Percentiles rank a stretch among this genome's conserved stretches.
Evolutionary conservation across 2,329 filamentous ascomycete genomes (phyloP).

Genomic region (Chrysoporthe austroafricana): DNA sequence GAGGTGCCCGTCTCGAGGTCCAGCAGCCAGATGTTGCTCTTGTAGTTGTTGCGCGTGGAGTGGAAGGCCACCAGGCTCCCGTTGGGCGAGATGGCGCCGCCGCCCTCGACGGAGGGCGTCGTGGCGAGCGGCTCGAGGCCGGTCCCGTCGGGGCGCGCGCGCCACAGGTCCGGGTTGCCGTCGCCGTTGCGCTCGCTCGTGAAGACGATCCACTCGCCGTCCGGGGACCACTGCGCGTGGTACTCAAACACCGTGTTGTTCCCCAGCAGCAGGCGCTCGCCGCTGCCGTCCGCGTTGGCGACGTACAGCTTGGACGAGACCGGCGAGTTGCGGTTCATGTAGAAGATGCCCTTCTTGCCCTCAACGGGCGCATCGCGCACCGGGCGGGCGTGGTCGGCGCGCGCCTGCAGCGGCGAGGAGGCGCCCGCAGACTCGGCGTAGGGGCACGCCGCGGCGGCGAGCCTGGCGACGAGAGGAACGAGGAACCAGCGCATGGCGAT

Average conservation of each 20-base stretch:
- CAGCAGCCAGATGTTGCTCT: constrained; percentile 45
- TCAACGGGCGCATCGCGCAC: background rate
- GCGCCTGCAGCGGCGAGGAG: background rate
- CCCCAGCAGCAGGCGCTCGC: constrained; percentile 40
- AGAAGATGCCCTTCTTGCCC: constrained; percentile 24
- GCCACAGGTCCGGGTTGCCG: constrained; percentile 47
- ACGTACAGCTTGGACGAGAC: constrained; percentile 32
- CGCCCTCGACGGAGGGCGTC: constrained; percentile 43
- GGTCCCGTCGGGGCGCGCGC: constrained; percentile 40
- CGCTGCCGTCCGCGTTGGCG: constrained; percentile 44
- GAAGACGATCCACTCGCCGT: constrained; percentile 47
- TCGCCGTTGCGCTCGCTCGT: constrained; percentile 47
- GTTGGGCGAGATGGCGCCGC: constrained; percentile 42
- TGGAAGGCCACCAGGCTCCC: constrained; percentile 43
- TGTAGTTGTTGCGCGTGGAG: constrained; percentile 41
- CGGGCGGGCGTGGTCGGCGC: background rate
- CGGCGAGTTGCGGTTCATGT: constrained; percentile 32
- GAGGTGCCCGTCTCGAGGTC: constrained; percentile 39
- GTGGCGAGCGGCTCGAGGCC: constrained; percentile 40
- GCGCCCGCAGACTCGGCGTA: background rate
- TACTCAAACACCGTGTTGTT: constrained; percentile 41
- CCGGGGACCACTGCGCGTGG: constrained; percentile 43
- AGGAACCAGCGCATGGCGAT: background rate
- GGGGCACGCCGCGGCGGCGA: background rate
- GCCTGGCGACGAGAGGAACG: background rate